phyloP scores from a whole-genome alignment of 2,329 filamentous ascomycete genomes.

The Rosellinia necatrix region DNA sequence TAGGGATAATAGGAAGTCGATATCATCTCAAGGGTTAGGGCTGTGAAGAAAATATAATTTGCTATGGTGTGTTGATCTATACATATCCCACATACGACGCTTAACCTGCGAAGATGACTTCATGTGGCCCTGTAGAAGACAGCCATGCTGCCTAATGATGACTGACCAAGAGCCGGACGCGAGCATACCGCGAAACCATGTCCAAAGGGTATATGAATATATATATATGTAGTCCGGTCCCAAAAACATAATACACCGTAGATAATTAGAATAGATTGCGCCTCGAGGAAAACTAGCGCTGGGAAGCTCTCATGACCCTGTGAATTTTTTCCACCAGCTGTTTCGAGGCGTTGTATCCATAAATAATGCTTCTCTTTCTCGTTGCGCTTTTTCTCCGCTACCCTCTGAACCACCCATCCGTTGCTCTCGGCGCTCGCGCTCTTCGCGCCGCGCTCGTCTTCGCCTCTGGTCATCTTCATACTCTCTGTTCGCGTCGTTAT shows the following conservation, averaged over 20 bases:
- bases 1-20: too few species aligned
- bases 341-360: slow-evolving; percentile 55
- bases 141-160: neutral
- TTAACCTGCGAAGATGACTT: too few species aligned
- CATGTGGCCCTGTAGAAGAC: neutral
- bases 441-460: slow-evolving; percentile 51
- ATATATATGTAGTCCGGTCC: slow-evolving; percentile 19
- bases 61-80: too few species aligned
- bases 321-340: slow-evolving; percentile 65
- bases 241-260: slow-evolving; percentile 15
- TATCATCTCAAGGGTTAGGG: too few species aligned
- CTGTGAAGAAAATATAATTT: too few species aligned
- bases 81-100: neutral
- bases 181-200: neutral
- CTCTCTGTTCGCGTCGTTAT: slow-evolving; percentile 43
- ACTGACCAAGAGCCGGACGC: neutral
- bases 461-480: slow-evolving; percentile 51
- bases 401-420: slow-evolving; percentile 42
- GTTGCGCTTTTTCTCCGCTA: slow-evolving; percentile 45
- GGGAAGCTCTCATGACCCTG: slow-evolving; percentile 38
- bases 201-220: slow-evolving; percentile 19
- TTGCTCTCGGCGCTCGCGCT: slow-evolving; percentile 45
- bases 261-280: neutral
- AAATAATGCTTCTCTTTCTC: slow-evolving; percentile 48
- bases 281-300: neutral